A percentile compares a stretch with the other conserved stretches of the same genome.
phyloP scores from a whole-genome alignment of 306 rosid genomes.

The Argentina anserina region DNA sequence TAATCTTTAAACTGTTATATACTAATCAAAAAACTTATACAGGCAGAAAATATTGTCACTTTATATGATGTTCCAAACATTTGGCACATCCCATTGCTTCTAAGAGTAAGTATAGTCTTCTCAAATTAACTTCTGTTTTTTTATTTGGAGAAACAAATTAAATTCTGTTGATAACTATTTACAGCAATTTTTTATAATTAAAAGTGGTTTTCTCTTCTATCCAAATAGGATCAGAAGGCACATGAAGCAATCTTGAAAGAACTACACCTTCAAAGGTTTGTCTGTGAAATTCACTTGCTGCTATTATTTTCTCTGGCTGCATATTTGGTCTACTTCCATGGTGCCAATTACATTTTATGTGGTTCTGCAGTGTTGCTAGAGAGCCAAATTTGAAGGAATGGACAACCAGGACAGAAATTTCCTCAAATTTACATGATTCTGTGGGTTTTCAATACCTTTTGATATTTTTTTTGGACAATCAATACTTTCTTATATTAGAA shows the following conservation, averaged over 20 bases:
- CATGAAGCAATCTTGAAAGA: slow-evolving; percentile 84
- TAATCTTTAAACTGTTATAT: not conserved
- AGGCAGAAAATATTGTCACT: slow-evolving; percentile 64
- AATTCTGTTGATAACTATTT: not conserved
- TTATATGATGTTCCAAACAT: slow-evolving; percentile 85
- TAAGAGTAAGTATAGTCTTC: slow-evolving; percentile 53
- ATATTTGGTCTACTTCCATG: slow-evolving; percentile 6
- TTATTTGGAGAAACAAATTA: too few species aligned
- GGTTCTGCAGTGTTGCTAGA: slow-evolving; percentile 37
- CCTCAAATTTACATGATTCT: slow-evolving; percentile 42
- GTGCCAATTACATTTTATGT: slow-evolving; percentile 7
- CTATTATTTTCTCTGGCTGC: slow-evolving; percentile 10
- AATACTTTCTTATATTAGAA: not conserved
- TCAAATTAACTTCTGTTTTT: not conserved
- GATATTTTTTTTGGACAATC: not conserved
- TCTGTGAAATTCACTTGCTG: slow-evolving; percentile 32
- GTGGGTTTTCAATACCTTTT: slow-evolving; percentile 42
- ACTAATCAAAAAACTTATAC: slow-evolving; percentile 26
- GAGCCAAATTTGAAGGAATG: slow-evolving; percentile 68
- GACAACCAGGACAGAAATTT: slow-evolving; percentile 58
- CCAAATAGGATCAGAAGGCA: slow-evolving; percentile 73
- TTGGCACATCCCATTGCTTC: slow-evolving; percentile 77
- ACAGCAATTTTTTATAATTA: not conserved
- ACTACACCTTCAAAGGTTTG: slow-evolving; percentile 67
- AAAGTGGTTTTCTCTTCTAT: slow-evolving; percentile 18